Conservation (phyloP, 768 basidiomycete species). For the Scleroderma bovista region DNA sequence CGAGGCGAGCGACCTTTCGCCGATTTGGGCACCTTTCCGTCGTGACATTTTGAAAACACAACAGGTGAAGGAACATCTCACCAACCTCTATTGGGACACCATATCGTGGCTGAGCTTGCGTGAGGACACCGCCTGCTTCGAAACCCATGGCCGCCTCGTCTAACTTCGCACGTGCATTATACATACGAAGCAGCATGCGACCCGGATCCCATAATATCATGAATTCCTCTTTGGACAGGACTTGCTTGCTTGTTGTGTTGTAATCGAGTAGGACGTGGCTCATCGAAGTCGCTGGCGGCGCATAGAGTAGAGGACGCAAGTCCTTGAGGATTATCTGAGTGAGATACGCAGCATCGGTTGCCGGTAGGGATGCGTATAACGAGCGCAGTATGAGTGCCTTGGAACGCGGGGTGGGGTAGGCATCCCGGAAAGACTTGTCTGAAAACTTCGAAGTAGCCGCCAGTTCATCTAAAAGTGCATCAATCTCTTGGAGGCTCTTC, state of each 20-base stretch:
- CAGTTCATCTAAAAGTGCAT: conserved; percentile 67
- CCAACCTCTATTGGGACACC: conserved; percentile 61
- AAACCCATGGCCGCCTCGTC: conserved; percentile 49
- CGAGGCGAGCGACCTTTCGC: conserved; percentile 60
- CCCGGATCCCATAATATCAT: conserved; percentile 71
- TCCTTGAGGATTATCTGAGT: conserved; percentile 90
- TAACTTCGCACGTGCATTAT: conserved; percentile 50
- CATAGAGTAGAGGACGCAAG: conserved; percentile 72
- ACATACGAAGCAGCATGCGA: conserved; percentile 46
- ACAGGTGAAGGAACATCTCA: not conserved
- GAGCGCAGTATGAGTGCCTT: conserved; percentile 39
- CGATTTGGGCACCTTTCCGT: conserved; percentile 71
- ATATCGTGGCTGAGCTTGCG: conserved; percentile 36
- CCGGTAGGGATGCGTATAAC: conserved; percentile 56
- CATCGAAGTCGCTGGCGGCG: conserved; percentile 44
- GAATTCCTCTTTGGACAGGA: conserved; percentile 56
- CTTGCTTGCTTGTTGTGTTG: conserved; percentile 50
- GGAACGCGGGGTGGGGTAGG: conserved; percentile 29
- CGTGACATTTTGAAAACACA: not conserved
- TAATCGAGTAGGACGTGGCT: conserved; percentile 47
- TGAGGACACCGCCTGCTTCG: conserved; percentile 28
- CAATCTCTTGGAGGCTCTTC: conserved; percentile 45
- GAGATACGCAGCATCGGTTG: conserved; percentile 60
- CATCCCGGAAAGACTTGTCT: conserved; percentile 37
- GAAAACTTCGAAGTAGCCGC: conserved; percentile 64